phyloP scores from a whole-genome alignment of 805 yeast genomes.

The Cyberlindnera sargentensis region DNA sequence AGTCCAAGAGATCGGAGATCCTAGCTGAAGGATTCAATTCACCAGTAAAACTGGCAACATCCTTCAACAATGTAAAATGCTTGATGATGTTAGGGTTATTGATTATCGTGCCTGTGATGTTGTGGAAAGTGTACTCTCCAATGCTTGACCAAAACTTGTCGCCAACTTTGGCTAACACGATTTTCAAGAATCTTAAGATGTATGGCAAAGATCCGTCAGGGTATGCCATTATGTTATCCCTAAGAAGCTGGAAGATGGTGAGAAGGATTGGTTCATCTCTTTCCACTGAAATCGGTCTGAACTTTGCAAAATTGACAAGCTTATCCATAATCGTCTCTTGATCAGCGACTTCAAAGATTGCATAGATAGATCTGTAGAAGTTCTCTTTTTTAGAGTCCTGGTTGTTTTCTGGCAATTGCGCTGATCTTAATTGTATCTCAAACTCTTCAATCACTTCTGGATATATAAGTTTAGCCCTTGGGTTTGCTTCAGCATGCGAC shows the following conservation, averaged over 20 bases:
- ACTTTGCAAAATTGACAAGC: conserved; percentile 21
- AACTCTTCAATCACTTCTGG: conserved; percentile 48
- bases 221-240: conserved; percentile 46
- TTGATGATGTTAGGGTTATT: conserved; percentile 43
- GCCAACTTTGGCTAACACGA: conserved; percentile 37
- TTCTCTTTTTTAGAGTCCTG: conserved; percentile 37
- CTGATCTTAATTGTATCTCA: conserved; percentile 32
- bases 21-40: conserved; percentile 27
- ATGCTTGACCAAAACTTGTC: conserved; percentile 47
- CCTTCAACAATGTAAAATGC: conserved; percentile 27
- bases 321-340: conserved; percentile 28
- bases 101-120: conserved; percentile 53
- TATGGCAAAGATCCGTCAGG: conserved; percentile 35
- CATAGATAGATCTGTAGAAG: conserved; percentile 42
- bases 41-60: conserved; percentile 21
- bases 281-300: conserved; percentile 14
- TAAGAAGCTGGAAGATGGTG: conserved; percentile 31
- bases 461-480: conserved; percentile 9
- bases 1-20: conserved; percentile 40
- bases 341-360: conserved; percentile 31
- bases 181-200: conserved; percentile 44
- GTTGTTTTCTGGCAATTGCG: conserved; percentile 24
- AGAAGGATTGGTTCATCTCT: conserved; percentile 26
- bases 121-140: conserved; percentile 46
- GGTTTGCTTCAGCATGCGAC: neutral